A percentile compares a stretch with the other conserved stretches of the same genome.
phyloP scores from a whole-genome alignment of 1,139 yeast genomes.

The Taiozyma sp. region DNA sequence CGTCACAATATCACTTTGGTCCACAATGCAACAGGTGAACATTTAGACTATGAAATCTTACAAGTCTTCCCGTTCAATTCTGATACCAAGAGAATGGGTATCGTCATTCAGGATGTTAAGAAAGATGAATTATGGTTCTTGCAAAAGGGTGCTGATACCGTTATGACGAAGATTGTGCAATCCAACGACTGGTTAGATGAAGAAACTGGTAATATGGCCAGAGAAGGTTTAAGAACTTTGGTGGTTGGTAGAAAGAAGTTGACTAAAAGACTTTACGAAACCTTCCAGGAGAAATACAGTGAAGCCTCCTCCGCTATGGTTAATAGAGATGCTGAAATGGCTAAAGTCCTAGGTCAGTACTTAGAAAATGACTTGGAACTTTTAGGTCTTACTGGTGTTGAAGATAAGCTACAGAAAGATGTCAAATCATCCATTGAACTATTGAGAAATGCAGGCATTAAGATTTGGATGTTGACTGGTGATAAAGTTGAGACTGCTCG shows the following conservation, averaged over 20 bases:
- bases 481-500: conserved; percentile 98
- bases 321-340: conserved; percentile 72
- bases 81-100: conserved; percentile 96
- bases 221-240: conserved; percentile 94
- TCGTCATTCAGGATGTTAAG: conserved; percentile 56
- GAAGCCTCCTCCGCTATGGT: conserved; percentile 75
- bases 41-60: conserved; percentile 58
- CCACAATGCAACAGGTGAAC: conserved; percentile 54
- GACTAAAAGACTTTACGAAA: conserved; percentile 45
- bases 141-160: conserved; percentile 96
- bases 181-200: conserved; percentile 95
- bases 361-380: conserved; percentile 83
- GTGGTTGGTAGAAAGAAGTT: conserved; percentile 84
- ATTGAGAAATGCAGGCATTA: conserved; percentile 91
- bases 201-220: conserved; percentile 95
- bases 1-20: conserved; percentile 63
- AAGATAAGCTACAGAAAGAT: conserved; percentile 86
- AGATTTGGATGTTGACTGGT: conserved; percentile 99
- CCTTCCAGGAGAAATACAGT: conserved; percentile 58
- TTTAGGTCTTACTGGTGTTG: conserved; percentile 94
- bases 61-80: conserved; percentile 92
- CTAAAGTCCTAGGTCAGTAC: conserved; percentile 56
- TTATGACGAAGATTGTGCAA: conserved; percentile 81
- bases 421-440: conserved; percentile 91
- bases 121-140: conserved; percentile 76